Evolutionary conservation across 495 filamentous ascomycete genomes (phyloP).

Genomic region (Neurospora tetraspora): DNA sequence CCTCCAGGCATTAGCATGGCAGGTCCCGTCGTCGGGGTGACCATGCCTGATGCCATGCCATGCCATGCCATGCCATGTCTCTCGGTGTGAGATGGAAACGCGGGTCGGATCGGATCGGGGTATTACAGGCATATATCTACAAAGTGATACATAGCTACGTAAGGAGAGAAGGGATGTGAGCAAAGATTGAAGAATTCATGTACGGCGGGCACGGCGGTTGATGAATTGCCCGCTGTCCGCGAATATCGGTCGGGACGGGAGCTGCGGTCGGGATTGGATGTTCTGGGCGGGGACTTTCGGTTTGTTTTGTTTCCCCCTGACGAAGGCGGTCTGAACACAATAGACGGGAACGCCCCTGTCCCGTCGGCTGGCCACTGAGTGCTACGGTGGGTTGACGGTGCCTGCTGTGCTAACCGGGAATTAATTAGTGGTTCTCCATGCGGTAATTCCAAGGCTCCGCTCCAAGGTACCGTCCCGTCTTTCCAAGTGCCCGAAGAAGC

Average conservation of each 20-base stretch:
- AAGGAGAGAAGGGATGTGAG: too few relatives aligned
- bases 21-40: background rate
- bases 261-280: too few relatives aligned
- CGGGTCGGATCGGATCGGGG: background rate
- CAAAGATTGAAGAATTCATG: too few relatives aligned
- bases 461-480: background rate
- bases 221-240: background rate
- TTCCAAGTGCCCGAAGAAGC: too few relatives aligned
- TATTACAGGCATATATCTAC: background rate
- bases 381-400: background rate
- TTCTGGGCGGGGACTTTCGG: too few relatives aligned
- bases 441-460: background rate
- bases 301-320: background rate
- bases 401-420: background rate
- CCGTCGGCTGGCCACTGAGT: background rate
- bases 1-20: background rate
- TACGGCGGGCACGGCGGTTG: background rate
- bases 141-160: background rate
- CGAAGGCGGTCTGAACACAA: background rate
- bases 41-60: background rate
- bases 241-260: background rate
- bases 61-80: background rate
- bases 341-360: background rate
- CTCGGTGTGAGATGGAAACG: background rate
- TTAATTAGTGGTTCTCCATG: background rate